Evolutionary conservation across 148 eudicot genomes (phyloP).

Genomic region (Fagopyrum tataricum): DNA sequence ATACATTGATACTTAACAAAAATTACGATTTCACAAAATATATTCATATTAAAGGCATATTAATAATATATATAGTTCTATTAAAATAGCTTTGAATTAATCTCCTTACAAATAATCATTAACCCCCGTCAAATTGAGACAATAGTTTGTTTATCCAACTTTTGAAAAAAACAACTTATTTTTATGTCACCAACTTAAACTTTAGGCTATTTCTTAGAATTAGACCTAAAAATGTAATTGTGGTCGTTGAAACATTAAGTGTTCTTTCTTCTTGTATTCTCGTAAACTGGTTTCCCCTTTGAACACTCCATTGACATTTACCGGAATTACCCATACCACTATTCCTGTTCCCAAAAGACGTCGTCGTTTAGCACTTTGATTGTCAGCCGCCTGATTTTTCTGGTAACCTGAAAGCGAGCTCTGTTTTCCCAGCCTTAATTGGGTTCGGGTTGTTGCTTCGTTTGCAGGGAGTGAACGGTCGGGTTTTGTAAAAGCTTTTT

Average conservation of each 20-base stretch:
- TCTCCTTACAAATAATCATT: no score
- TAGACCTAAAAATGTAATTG: background rate
- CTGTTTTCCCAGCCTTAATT: background rate
- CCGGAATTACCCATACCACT: background rate
- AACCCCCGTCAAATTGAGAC: no score
- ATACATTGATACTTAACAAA: no score
- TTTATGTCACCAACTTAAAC: background rate
- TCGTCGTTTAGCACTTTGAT: background rate
- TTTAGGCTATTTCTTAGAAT: background rate
- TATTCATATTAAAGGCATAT: no score
- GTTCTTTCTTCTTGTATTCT: background rate
- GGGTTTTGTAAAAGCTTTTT: background rate
- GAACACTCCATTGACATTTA: constrained; percentile 4
- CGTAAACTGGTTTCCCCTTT: background rate
- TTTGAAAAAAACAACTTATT: no score
- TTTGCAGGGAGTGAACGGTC: no score
- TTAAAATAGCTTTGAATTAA: no score
- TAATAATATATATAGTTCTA: no score
- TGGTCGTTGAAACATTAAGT: background rate
- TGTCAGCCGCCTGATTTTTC: background rate
- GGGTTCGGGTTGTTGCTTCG: no score
- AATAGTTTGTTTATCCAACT: no score
- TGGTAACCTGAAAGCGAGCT: background rate
- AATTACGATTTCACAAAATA: no score
- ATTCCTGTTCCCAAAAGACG: background rate